A percentile compares a stretch with the other conserved stretches of the same genome.
These are phyloP conservation scores for Lophiotrema nucula DNA, from an alignment of 495 filamentous ascomycete species.

Conservation along the genomic window DNA sequence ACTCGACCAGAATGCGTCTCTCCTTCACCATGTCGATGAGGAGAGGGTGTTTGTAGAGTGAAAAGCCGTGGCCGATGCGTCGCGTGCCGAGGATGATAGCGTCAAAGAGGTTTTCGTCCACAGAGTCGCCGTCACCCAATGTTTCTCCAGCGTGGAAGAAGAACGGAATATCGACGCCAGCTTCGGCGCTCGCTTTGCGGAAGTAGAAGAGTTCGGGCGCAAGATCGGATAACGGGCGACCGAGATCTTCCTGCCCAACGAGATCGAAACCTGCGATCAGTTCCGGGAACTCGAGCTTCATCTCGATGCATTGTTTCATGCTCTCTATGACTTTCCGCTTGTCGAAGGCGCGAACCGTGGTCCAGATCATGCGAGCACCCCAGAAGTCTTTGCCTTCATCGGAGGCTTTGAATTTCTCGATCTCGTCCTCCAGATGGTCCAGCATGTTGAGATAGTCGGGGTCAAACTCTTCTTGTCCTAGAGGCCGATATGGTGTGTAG, in stretches of 20 bases:
- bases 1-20: conserved; percentile 82
- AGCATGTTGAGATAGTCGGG: conserved; percentile 64
- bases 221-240: conserved; percentile 70
- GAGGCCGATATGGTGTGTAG: conserved; percentile 57
- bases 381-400: conserved; percentile 74
- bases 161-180: conserved; percentile 84
- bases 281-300: conserved; percentile 75
- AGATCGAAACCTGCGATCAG: conserved; percentile 85
- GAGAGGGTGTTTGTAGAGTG: conserved; percentile 86
- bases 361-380: conserved; percentile 88
- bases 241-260: conserved; percentile 79
- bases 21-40: conserved; percentile 84
- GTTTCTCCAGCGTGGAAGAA: conserved; percentile 92
- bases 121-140: conserved; percentile 70
- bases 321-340: conserved; percentile 66
- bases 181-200: conserved; percentile 73
- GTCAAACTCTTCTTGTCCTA: conserved; percentile 60
- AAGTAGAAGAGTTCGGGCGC: conserved; percentile 91
- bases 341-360: conserved; percentile 60
- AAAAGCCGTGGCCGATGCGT: conserved; percentile 84
- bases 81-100: conserved; percentile 82
- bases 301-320: conserved; percentile 82
- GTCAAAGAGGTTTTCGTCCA: conserved; percentile 87
- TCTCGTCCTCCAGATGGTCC: conserved; percentile 69
- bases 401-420: conserved; percentile 70